These are phyloP conservation scores for Fusarium sp. DNA, from an alignment of 2,329 filamentous ascomycete genomes.

Conservation along the genomic window DNA sequence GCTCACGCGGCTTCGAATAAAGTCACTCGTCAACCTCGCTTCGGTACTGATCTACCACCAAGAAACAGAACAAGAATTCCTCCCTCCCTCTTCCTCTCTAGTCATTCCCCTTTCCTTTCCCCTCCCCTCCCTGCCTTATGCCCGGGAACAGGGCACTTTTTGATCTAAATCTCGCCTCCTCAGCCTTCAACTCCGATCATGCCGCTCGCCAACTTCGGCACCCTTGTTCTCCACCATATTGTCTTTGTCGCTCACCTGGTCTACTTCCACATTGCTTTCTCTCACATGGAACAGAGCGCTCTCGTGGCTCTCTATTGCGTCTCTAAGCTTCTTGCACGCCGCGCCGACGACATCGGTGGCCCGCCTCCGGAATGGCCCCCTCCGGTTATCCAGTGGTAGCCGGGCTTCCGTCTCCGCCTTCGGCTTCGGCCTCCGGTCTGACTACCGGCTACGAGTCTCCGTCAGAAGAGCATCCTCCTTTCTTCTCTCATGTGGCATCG, in stretches of 20 bases:
- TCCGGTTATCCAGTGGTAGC: slow-evolving; percentile 46
- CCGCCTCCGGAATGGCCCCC: slow-evolving; percentile 51
- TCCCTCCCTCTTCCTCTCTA: neutral
- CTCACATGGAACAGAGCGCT: slow-evolving; percentile 59
- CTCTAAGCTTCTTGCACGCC: slow-evolving; percentile 59
- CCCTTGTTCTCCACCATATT: slow-evolving; percentile 62
- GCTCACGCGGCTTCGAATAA: slow-evolving; percentile 26
- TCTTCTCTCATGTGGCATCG: slow-evolving; percentile 39
- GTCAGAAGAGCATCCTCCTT: slow-evolving; percentile 49
- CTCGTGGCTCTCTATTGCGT: slow-evolving; percentile 61
- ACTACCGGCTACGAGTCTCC: slow-evolving; percentile 53
- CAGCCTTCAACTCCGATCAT: slow-evolving; percentile 47
- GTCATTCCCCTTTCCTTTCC: neutral
- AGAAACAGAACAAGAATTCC: slow-evolving; percentile 1
- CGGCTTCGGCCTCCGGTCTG: slow-evolving; percentile 1
- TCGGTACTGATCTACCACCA: slow-evolving; percentile 18
- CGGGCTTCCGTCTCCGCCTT: slow-evolving; percentile 21
- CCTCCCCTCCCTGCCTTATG: slow-evolving; percentile 2
- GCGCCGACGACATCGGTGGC: slow-evolving; percentile 61
- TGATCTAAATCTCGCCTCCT: slow-evolving; percentile 10
- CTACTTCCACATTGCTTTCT: slow-evolving; percentile 63
- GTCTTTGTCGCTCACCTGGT: slow-evolving; percentile 65
- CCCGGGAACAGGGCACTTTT: slow-evolving; percentile 8
- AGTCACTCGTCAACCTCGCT: slow-evolving; percentile 2
- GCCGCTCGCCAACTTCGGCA: slow-evolving; percentile 64